Evolutionary conservation across 345 rosid species (phyloP).

Genomic region (Sisymbrium irio): DNA sequence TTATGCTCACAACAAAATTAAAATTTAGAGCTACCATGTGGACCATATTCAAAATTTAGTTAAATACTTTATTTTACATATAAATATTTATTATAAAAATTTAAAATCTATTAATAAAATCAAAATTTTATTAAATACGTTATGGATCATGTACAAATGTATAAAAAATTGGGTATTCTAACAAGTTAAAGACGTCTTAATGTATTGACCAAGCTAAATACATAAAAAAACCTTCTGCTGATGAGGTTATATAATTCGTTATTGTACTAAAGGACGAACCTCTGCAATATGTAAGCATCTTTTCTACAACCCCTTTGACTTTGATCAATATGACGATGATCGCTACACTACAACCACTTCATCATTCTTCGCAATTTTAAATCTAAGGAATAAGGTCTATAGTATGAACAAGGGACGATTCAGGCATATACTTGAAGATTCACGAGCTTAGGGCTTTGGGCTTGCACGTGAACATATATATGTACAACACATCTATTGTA

Average conservation of each 20-base stretch:
- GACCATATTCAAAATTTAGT: not conserved
- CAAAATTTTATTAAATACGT: too few species aligned
- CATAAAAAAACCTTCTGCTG: not conserved
- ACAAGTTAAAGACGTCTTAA: too few species aligned
- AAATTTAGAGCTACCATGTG: not conserved
- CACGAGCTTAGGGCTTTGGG: slow-evolving; percentile 14
- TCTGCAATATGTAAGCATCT: not conserved
- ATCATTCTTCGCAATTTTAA: not conserved
- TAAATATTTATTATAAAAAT: not conserved
- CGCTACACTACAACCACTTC: not conserved
- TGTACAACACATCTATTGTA: not conserved
- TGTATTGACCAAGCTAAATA: not conserved
- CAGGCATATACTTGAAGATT: slow-evolving; percentile 13
- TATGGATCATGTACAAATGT: too few species aligned
- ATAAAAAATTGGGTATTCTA: too few species aligned
- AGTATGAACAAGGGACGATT: slow-evolving; percentile 29
- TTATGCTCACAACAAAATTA: not conserved
- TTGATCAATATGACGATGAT: not conserved
- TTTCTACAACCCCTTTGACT: not conserved
- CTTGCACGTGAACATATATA: slow-evolving; percentile 23
- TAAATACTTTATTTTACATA: not conserved
- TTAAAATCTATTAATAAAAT: not conserved
- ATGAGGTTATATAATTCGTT: not conserved
- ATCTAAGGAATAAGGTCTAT: not conserved
- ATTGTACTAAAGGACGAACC: not conserved